These are phyloP conservation scores for Adenanthera pavonina DNA, from an alignment of 306 rosid genomes.

Conservation along the genomic window DNA sequence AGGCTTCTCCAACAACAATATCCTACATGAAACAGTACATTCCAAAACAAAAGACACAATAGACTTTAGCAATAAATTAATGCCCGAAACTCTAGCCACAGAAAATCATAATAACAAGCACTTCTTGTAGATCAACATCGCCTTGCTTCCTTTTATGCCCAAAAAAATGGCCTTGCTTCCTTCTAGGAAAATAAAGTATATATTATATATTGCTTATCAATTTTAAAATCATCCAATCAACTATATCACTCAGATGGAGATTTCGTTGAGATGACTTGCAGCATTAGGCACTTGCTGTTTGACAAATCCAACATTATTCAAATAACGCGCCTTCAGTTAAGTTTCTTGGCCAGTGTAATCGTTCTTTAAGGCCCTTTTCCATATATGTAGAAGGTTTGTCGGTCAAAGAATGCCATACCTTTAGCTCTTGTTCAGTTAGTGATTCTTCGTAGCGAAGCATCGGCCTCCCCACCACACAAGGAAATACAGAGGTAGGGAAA, in stretches of 20 bases:
- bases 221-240: background rate
- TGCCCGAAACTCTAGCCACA: background rate
- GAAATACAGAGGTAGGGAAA: slow-evolving; percentile 93
- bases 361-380: background rate
- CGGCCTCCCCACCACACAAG: slow-evolving; percentile 97
- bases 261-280: background rate
- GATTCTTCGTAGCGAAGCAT: slow-evolving; percentile 98
- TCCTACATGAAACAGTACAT: slow-evolving; percentile 57
- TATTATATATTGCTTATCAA: background rate
- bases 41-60: background rate
- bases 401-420: slow-evolving; percentile 49
- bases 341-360: background rate
- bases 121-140: slow-evolving; percentile 2
- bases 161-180: background rate
- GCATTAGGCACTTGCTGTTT: background rate
- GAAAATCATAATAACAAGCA: slow-evolving; percentile 19
- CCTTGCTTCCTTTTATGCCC: slow-evolving; percentile 4
- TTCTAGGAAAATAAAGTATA: background rate
- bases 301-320: slow-evolving; percentile 6
- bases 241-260: background rate
- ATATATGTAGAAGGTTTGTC: background rate
- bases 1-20: slow-evolving; percentile 87
- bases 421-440: slow-evolving; percentile 81
- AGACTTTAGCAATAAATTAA: slow-evolving; percentile 24
- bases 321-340: background rate